Conservation (phyloP, 208 protist species). For the Leishmania amazonensis region DNA sequence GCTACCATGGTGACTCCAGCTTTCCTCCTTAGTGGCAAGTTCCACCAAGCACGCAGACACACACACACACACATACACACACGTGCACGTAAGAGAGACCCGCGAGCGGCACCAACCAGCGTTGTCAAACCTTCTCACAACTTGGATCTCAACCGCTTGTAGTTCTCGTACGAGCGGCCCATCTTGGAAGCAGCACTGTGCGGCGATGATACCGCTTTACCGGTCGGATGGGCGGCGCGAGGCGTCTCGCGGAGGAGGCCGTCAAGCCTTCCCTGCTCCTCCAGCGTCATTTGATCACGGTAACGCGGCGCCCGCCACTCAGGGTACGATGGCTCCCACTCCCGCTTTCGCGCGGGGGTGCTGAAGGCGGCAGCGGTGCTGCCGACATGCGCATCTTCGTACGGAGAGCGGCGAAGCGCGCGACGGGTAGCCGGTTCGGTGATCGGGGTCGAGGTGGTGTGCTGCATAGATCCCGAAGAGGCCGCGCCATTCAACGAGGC, state of each 20-base stretch:
- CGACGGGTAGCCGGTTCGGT: constrained; percentile 21
- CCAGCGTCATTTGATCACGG: constrained; percentile 69
- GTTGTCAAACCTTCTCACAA: not conserved
- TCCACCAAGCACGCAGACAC: not conserved
- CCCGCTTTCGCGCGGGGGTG: constrained; percentile 39
- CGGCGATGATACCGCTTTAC: not conserved
- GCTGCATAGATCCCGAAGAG: not conserved
- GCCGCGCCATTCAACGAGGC: not conserved
- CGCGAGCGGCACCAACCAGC: not conserved
- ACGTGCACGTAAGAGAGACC: not conserved
- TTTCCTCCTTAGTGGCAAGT: not conserved
- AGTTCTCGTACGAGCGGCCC: constrained; percentile 78
- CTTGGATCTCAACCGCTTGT: constrained; percentile 39
- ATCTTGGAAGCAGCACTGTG: constrained; percentile 58
- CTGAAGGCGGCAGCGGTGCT: not conserved
- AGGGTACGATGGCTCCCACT: constrained; percentile 77
- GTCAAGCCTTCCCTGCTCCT: constrained; percentile 66
- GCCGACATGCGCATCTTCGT: constrained; percentile 7
- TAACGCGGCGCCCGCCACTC: constrained; percentile 48
- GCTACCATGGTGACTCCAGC: not conserved
- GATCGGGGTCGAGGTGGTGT: constrained; percentile 27
- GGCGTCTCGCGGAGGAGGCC: constrained; percentile 32
- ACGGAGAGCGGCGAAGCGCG: constrained; percentile 32
- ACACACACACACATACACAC: not conserved
- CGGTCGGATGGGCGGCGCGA: not conserved